Conservation (phyloP, 805 yeast genomes). For the Spathaspora boniae region DNA sequence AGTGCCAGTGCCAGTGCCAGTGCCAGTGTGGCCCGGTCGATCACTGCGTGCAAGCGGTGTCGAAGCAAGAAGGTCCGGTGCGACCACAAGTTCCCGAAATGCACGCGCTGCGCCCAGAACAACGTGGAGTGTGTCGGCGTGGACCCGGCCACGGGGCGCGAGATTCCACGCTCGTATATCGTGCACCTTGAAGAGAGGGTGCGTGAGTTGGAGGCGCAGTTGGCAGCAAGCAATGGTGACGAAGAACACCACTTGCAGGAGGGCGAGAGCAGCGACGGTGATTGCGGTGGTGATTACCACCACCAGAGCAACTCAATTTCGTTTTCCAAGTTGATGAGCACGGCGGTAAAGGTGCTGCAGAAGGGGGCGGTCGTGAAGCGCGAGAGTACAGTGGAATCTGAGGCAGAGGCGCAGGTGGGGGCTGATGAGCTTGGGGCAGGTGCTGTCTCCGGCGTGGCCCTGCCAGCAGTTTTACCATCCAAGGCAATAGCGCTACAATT, state of each 20-base stretch:
- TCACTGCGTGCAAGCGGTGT: slow-evolving; percentile 86
- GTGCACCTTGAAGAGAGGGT: slow-evolving; percentile 67
- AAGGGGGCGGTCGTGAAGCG: slow-evolving; percentile 10
- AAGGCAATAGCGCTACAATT: slow-evolving; percentile 67
- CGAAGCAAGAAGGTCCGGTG: slow-evolving; percentile 64
- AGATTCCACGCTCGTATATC: slow-evolving; percentile 77
- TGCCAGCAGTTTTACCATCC: slow-evolving; percentile 59
- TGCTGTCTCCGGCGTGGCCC: background rate
- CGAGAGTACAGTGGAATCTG: slow-evolving; percentile 6
- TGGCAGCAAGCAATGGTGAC: slow-evolving; percentile 23
- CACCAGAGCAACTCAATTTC: slow-evolving; percentile 40
- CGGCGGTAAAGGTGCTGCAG: slow-evolving; percentile 62
- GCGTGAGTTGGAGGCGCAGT: slow-evolving; percentile 48
- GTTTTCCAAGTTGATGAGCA: slow-evolving; percentile 71
- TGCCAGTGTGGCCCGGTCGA: slow-evolving; percentile 54
- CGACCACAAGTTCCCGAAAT: slow-evolving; percentile 65
- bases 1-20: background rate
- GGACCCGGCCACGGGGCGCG: slow-evolving; percentile 87
- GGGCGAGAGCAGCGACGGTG: slow-evolving; percentile 1
- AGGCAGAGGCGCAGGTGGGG: too few relatives aligned
- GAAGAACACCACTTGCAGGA: background rate
- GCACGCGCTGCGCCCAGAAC: slow-evolving; percentile 60
- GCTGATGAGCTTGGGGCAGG: background rate
- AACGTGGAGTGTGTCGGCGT: slow-evolving; percentile 74
- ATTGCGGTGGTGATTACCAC: too few relatives aligned